These are phyloP conservation scores for Amphirosellinia nigrospora DNA, from an alignment of 495 filamentous ascomycete genomes.

Conservation along the genomic window DNA sequence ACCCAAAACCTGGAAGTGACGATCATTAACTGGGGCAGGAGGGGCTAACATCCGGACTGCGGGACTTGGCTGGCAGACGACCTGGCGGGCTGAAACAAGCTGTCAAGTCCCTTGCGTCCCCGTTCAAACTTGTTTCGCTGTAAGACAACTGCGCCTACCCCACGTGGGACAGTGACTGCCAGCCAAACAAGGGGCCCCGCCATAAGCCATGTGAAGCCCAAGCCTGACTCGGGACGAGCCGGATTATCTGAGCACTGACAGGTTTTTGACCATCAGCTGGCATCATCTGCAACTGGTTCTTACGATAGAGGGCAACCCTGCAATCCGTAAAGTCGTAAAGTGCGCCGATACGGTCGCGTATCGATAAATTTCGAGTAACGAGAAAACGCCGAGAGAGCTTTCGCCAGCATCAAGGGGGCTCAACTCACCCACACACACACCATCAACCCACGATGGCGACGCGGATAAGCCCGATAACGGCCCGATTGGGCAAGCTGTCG, in stretches of 20 bases:
- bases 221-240: neutral
- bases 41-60: neutral
- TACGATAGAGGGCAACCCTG: neutral
- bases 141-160: conserved; percentile 2
- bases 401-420: neutral
- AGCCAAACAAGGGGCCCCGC: neutral
- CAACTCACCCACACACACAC: conserved; percentile 15
- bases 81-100: conserved; percentile 18
- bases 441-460: conserved; percentile 33
- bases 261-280: neutral
- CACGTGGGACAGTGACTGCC: conserved; percentile 4
- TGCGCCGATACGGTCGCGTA: conserved; percentile 13
- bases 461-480: conserved; percentile 32
- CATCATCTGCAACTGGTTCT: neutral
- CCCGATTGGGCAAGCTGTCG: conserved; percentile 34
- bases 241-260: conserved; percentile 1
- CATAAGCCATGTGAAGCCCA: neutral
- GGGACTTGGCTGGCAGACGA: conserved; percentile 4
- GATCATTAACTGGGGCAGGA: conserved; percentile 9
- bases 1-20: conserved; percentile 22
- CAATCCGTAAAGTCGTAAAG: neutral
- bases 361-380: conserved; percentile 29
- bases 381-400: conserved; percentile 14
- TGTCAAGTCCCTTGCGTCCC: no score
- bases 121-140: conserved; percentile 2